Base-by-base conservation (phyloP, 441 rosid genomes). In the Breynia disticha region DNA sequence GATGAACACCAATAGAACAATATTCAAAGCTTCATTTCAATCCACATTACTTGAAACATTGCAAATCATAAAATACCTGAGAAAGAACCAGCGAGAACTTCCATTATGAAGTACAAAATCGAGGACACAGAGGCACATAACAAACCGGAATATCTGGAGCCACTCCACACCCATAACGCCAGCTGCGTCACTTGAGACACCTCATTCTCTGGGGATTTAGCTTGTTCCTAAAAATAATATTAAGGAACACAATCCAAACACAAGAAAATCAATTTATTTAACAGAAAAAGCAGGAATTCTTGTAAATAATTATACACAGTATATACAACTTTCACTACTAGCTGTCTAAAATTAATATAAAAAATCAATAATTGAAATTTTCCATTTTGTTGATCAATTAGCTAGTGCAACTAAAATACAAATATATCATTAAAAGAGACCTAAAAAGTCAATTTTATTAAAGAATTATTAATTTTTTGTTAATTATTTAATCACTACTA, bases 71-170 rank as follows among this genome's bases (percentile, higher is more conserved):
- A 4, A 49, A 15, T 13, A 86, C 95, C 84, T 15, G 81, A 62
- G 17, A 84, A 84, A 62, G 60, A 16, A 66, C 66, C 69, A 55
- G 95, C 78, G 63, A 86, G 60, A 65, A 80, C 58, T 73, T 84
- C 94, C 94, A 90, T 86, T 64, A 73, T 4, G 61, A 86, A 81
- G 76, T 84, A 90, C 37, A 78, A 52, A 45, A 66, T 51, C 2
- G 94, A 82, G 22, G 97, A 86, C 42, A 77, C 58, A 43, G 78
- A 82, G 81, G 79, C 72, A 47, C 95, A 84, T n/a, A 82, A 21
- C 46, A 86, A 66, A 65, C 97, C 95, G 51, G 97, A 84, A 74
- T 79, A 82, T 71, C 91, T 78, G 59, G 97, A 86, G 24, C 95
- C 97, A 72, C 73, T 75, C 95, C 97, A 86, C 54, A 84, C 58